Evolutionary conservation across 2,329 filamentous ascomycete genomes (phyloP).

Genomic region (Metarhizium sp.): DNA sequence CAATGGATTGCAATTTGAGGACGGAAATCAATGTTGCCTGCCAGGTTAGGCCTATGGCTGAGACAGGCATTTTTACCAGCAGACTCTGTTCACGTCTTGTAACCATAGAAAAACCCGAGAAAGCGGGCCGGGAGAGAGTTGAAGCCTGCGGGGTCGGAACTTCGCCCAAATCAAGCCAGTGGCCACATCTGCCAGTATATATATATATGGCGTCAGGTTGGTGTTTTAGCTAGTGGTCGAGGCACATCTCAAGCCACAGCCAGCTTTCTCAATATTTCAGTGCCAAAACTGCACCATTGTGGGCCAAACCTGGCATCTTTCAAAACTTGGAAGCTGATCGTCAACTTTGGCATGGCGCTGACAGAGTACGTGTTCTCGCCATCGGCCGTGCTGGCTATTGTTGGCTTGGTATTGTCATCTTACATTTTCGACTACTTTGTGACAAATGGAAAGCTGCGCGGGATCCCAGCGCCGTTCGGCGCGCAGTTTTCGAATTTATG

Average conservation of each 20-base stretch:
- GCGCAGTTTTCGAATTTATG: conserved; percentile 68
- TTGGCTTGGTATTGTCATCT: conserved; percentile 39
- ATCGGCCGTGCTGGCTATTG: conserved; percentile 36
- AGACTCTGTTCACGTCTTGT: too few relatives aligned
- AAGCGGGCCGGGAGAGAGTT: not conserved
- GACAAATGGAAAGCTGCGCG: conserved; percentile 39
- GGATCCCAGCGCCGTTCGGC: conserved; percentile 53
- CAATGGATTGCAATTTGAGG: not conserved
- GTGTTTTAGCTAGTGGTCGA: too few relatives aligned
- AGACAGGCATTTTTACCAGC: not conserved
- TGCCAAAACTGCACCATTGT: too few relatives aligned
- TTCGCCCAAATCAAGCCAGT: not conserved
- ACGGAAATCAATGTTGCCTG: not conserved
- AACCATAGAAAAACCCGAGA: not conserved
- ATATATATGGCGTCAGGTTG: not conserved
- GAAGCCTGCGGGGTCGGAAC: not conserved
- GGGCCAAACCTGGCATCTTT: not conserved
- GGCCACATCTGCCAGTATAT: too few relatives aligned
- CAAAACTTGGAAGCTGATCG: not conserved
- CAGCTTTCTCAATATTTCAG: too few relatives aligned
- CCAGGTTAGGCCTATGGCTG: not conserved
- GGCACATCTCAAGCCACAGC: too few relatives aligned
- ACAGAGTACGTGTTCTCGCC: conserved; percentile 27
- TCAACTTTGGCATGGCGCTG: conserved; percentile 17
- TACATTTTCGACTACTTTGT: conserved; percentile 53